Base-by-base conservation (phyloP, 306 rosid species). In the Malus asiatica region DNA sequence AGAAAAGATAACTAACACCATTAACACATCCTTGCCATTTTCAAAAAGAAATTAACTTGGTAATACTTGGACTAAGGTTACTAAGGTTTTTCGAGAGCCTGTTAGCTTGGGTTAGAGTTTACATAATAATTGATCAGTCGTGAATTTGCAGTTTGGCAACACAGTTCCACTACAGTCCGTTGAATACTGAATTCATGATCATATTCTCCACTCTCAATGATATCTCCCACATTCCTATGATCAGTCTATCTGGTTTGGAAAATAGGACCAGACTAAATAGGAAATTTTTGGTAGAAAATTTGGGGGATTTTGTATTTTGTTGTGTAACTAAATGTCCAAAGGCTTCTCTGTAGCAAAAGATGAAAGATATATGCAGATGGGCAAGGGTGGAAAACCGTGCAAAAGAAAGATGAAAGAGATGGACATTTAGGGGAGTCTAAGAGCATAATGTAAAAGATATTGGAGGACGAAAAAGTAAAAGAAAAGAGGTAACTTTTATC, bases 401-500 rank as follows among this genome's bases (percentile, higher is more conserved):
- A 63, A 76, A 78, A 38, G 20, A 76, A 62, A 62, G 32, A 63
- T 76, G 40, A 78, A 79, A 68, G 86, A 76, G 83, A 79, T 83
- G 86, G 87, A 77, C 88, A 83, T 80, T 86, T 90, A 25, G 35
- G 68, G 86, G 84, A 32, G 92, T 13, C 83, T 57, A 61, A 79
- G 80, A 75, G 88, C 85, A 87, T 72, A 87, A 83, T 83, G 75
- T 57, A 82, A 93, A 89, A 84, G 96, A 87, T 89, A 79, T 93
- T 81, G 97, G 97, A 89, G 83, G 86, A 80, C 88, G 82, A 86
- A 83, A 93, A 93, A 93, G 91, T 86, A 84, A 85, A 92, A 86
- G 81, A 86, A 87, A 89, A 87, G 86, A 85, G 77, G 46, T 14
- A 70, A 82, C 91, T 93, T 90, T 88, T 90, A 86, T 93, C 91